A percentile compares a stretch with the other conserved stretches of the same genome.
These are phyloP conservation scores for Russula dissimulans DNA, from an alignment of 768 basidiomycete species.

Conservation along the genomic window DNA sequence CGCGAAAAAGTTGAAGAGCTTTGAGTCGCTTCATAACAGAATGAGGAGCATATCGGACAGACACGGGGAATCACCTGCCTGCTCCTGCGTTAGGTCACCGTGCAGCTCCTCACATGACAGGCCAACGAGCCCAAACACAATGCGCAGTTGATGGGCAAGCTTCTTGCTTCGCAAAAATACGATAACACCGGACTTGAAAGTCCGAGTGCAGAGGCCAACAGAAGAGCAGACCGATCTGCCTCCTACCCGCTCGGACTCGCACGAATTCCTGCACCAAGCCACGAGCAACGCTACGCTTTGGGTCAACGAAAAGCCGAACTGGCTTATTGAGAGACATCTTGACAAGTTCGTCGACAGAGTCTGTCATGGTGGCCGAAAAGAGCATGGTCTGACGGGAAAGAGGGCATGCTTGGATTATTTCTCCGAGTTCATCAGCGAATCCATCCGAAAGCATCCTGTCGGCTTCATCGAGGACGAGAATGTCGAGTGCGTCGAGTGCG, in stretches of 20 bases:
- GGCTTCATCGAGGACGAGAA: conserved; percentile 93
- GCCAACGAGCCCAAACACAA: conserved; percentile 83
- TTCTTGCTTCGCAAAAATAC: conserved; percentile 96
- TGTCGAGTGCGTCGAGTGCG: conserved; percentile 83
- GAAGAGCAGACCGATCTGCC: conserved; percentile 63
- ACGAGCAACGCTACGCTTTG: conserved; percentile 77
- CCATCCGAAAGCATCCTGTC: conserved; percentile 96
- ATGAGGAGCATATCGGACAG: neutral
- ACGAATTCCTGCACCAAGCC: conserved; percentile 93
- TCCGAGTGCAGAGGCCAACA: conserved; percentile 82
- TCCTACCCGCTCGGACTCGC: conserved; percentile 78
- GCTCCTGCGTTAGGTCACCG: conserved; percentile 93
- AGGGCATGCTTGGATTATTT: conserved; percentile 90
- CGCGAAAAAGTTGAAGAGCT: conserved; percentile 80
- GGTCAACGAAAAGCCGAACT: conserved; percentile 91
- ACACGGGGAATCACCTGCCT: conserved; percentile 39
- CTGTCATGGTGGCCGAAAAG: conserved; percentile 98
- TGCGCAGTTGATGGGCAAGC: conserved; percentile 92
- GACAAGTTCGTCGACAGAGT: conserved; percentile 89
- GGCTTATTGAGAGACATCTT: conserved; percentile 89
- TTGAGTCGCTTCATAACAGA: conserved; percentile 55
- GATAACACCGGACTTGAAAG: conserved; percentile 76
- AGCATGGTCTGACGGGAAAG: conserved; percentile 91
- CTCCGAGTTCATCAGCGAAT: conserved; percentile 87
- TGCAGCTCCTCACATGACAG: conserved; percentile 90